These are phyloP conservation scores for Tarenaya hassleriana DNA, from an alignment of 345 rosid genomes.

Conservation along the genomic window DNA sequence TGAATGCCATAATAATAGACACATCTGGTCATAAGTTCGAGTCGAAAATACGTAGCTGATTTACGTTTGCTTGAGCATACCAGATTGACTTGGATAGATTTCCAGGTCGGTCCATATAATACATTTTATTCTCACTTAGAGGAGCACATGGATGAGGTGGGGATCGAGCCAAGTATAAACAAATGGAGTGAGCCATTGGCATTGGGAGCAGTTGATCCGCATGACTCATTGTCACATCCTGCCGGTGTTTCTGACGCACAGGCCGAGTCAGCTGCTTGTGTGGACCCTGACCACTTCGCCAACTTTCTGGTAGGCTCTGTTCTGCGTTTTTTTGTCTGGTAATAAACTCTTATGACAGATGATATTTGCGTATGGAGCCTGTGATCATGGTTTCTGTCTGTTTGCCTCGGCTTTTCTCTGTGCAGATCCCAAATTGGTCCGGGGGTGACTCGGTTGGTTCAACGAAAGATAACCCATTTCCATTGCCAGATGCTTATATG, in stretches of 20 bases:
- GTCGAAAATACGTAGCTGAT: neutral
- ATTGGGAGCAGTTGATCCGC: conserved; percentile 87
- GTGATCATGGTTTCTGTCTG: neutral
- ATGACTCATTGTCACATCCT: conserved; percentile 93
- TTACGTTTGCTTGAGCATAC: neutral
- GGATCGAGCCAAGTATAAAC: conserved; percentile 70
- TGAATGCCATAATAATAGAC: neutral
- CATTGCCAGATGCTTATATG: conserved; percentile 62
- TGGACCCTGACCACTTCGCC: conserved; percentile 91
- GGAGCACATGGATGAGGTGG: conserved; percentile 85
- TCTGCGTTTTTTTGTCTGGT: neutral
- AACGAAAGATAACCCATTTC: conserved; percentile 84
- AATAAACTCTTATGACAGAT: neutral
- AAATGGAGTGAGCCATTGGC: conserved; percentile 88
- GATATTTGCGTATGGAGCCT: conserved; percentile 8
- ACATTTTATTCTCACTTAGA: conserved; percentile 82
- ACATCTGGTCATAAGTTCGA: conserved; percentile 9
- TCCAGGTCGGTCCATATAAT: conserved; percentile 95
- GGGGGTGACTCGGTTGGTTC: conserved; percentile 59
- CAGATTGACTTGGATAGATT: conserved; percentile 9
- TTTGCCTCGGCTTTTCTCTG: conserved; percentile 10
- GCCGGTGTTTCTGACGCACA: conserved; percentile 95
- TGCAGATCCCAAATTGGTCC: conserved; percentile 90
- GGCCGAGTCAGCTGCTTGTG: conserved; percentile 69
- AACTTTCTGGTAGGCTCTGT: conserved; percentile 66